These are phyloP conservation scores for Botrytis squamosa DNA, from an alignment of 2,329 filamentous ascomycete genomes.

Conservation along the genomic window DNA sequence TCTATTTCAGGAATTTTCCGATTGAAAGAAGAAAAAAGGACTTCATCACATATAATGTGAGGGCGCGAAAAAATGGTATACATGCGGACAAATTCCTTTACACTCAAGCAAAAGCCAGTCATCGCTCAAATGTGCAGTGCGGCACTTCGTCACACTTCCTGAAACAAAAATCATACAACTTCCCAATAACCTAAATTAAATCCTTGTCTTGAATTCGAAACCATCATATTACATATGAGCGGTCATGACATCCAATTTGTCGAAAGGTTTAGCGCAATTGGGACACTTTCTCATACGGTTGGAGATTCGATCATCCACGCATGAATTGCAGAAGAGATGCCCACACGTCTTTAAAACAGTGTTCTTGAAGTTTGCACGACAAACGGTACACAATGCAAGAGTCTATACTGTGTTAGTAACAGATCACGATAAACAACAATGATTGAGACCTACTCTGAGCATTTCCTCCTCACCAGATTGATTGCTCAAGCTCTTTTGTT, in stretches of 20 bases:
- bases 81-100: slow-evolving; percentile 8
- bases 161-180: slow-evolving; percentile 21
- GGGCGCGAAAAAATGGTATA: slow-evolving; percentile 22
- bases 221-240: slow-evolving; percentile 50
- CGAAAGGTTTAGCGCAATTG: slow-evolving; percentile 88
- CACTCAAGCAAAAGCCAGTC: slow-evolving; percentile 27
- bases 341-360: slow-evolving; percentile 91
- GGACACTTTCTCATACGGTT: slow-evolving; percentile 95
- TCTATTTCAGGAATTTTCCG: neutral
- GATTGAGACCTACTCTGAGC: slow-evolving; percentile 67
- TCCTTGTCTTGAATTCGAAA: slow-evolving; percentile 19
- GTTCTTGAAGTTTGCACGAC: slow-evolving; percentile 90
- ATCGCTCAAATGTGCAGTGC: slow-evolving; percentile 34
- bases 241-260: slow-evolving; percentile 83
- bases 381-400: slow-evolving; percentile 86
- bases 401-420: slow-evolving; percentile 50
- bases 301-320: slow-evolving; percentile 82
- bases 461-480: slow-evolving; percentile 80
- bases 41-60: slow-evolving; percentile 3
- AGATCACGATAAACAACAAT: slow-evolving; percentile 28
- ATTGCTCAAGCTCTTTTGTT: slow-evolving; percentile 76
- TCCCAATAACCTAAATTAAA: slow-evolving; percentile 19
- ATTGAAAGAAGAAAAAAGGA: neutral
- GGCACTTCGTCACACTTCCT: neutral
- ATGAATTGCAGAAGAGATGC: slow-evolving; percentile 88